Conservation (phyloP, 805 yeast genomes). For the Yamadazyma takamatsuzukensis region DNA sequence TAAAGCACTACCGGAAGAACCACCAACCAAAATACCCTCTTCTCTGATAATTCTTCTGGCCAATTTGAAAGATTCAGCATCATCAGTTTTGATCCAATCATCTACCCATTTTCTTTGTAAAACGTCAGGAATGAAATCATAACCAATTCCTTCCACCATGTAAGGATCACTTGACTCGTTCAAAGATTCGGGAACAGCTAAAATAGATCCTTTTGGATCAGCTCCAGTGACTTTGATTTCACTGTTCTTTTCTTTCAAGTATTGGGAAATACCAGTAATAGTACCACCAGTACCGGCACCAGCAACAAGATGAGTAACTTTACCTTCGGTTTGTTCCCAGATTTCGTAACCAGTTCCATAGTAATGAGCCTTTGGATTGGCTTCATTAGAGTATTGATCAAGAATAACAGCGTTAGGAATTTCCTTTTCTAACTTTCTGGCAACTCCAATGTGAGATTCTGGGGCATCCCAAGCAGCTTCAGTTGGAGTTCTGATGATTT, state of each 20-base stretch:
- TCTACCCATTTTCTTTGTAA: slow-evolving; percentile 64
- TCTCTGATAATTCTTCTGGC: slow-evolving; percentile 80
- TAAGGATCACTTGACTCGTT: slow-evolving; percentile 58
- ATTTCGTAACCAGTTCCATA: slow-evolving; percentile 82
- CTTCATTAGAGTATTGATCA: slow-evolving; percentile 76
- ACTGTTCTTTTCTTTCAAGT: slow-evolving; percentile 66
- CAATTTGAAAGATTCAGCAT: slow-evolving; percentile 70
- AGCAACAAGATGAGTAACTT: slow-evolving; percentile 71
- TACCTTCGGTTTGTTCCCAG: slow-evolving; percentile 74
- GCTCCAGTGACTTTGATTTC: slow-evolving; percentile 68
- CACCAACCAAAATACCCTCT: slow-evolving; percentile 86
- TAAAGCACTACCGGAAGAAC: slow-evolving; percentile 83
- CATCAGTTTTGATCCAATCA: slow-evolving; percentile 84
- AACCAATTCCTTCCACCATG: slow-evolving; percentile 88
- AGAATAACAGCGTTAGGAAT: slow-evolving; percentile 81
- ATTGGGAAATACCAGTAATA: slow-evolving; percentile 84
- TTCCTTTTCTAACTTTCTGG: slow-evolving; percentile 72
- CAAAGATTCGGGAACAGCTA: slow-evolving; percentile 73
- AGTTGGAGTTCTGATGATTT: slow-evolving; percentile 85
- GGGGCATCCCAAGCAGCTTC: slow-evolving; percentile 94
- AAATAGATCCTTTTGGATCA: slow-evolving; percentile 83
- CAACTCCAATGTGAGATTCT: slow-evolving; percentile 88
- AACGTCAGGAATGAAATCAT: slow-evolving; percentile 83
- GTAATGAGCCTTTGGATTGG: slow-evolving; percentile 83
- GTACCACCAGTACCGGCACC: slow-evolving; percentile 98